Evolutionary conservation across 331 rosid species (phyloP), one percentile per base, ranked within the genome.

Genomic region (Quercus phellos): DNA sequence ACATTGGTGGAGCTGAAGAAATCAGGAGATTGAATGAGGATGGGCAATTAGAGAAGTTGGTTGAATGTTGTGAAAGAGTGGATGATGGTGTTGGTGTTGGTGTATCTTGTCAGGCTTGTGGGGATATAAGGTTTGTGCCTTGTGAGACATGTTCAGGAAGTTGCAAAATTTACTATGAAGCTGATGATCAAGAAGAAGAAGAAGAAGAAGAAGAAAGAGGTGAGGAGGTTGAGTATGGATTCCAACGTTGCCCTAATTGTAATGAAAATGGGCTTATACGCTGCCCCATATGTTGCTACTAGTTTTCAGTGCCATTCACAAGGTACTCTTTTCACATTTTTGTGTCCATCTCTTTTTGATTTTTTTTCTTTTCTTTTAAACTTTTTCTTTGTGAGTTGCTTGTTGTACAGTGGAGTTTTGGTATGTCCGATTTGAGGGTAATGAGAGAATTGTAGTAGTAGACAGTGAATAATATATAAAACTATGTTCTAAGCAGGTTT

Each of bases 61-160:
- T 95, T 46, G 88, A 83, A 4, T 81, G 66, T 16, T 90, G 94
- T 54, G 90, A 90, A 68, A 90, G 76, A 64, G n/a, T 82, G 71
- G 85, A 80, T 54, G 81, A 75, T 4, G 66, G 6, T 55, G 75
- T 59, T 13, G 81, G 86, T 13, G 74, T 72, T 13, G 79, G 74
- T 1, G 86, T 77, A 30, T 87, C 73, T 0, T 95, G 99, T 78
- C 93, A 87, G 70, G 94, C 82, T 8, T 95, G 99, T 88, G 99
- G 98, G 46, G 97, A 93, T 75, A 32, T 95, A 75, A 88, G 97
- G 82, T 95, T 95, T 86, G 90, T 95, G 82, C 99, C 97, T 18
- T 95, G 99, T 79, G 92, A 89, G 81, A 87, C 94, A 17, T 93
- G 99, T 61, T 84, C 76, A 17, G 99, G 99, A 55, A 95, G 99